phyloP scores from a whole-genome alignment of 108 stramenopile species.

The Phaeodactylum tricornutum region DNA sequence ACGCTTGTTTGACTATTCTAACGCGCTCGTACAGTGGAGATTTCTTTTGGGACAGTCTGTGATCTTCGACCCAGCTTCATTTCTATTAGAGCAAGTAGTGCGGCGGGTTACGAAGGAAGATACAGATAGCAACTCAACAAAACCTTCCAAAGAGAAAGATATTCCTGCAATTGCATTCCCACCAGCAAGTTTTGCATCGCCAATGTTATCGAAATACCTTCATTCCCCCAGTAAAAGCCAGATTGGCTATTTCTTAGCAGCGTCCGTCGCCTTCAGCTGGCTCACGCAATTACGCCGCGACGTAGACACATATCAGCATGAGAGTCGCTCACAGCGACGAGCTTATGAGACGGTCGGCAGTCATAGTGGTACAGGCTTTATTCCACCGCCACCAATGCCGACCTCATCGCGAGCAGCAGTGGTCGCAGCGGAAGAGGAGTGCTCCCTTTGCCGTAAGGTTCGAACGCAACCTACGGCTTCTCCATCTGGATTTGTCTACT shows the following conservation, averaged over 20 bases:
- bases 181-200: background rate
- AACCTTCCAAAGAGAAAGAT: slow-evolving; percentile 4
- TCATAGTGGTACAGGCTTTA: too few species aligned
- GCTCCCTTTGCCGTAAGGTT: slow-evolving; percentile 58
- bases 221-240: background rate
- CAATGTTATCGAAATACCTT: background rate
- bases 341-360: background rate
- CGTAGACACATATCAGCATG: background rate
- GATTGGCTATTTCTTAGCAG: background rate
- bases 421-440: slow-evolving; percentile 3
- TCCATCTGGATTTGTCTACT: slow-evolving; percentile 70
- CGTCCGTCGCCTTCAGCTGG: too few species aligned
- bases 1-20: slow-evolving; percentile 31
- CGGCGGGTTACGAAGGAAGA: slow-evolving; percentile 58
- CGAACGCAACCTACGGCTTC: slow-evolving; percentile 63
- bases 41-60: slow-evolving; percentile 55
- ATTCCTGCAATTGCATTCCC: background rate
- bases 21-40: slow-evolving; percentile 49
- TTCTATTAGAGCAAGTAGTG: slow-evolving; percentile 41
- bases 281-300: slow-evolving; percentile 2
- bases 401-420: slow-evolving; percentile 1
- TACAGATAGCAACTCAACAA: slow-evolving; percentile 11
- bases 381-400: background rate
- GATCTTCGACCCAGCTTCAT: slow-evolving; percentile 52
- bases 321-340: background rate